phyloP scores from a whole-genome alignment of 164 flowering plant genomes.

The Umbilicus rupestris region DNA sequence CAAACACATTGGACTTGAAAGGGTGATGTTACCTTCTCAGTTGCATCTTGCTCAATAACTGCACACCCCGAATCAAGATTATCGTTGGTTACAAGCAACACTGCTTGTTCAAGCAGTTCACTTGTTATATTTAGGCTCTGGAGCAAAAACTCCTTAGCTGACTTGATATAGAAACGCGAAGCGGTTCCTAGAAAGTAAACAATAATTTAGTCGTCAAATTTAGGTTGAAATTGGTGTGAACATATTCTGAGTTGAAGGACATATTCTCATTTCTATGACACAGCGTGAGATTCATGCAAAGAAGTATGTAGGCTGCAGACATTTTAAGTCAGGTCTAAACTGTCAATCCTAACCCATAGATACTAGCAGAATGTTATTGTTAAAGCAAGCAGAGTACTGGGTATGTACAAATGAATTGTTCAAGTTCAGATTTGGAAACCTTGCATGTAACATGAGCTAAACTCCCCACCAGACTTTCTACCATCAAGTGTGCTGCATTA shows the following conservation, averaged over 20 bases:
- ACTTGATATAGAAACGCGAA: conserved; percentile 68
- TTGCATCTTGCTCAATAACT: conserved; percentile 86
- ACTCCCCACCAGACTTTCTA: conserved; percentile 94
- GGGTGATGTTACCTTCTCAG: conserved; percentile 56
- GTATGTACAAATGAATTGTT: neutral
- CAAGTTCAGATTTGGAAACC: conserved; percentile 28
- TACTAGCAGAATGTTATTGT: neutral
- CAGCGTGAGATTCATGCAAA: neutral
- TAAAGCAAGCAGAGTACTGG: neutral
- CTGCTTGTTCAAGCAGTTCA: conserved; percentile 71
- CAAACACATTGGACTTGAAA: neutral
- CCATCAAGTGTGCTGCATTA: conserved; percentile 96
- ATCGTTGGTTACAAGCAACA: conserved; percentile 84
- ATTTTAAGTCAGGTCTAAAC: neutral
- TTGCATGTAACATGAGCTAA: conserved; percentile 99
- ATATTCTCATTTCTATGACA: neutral
- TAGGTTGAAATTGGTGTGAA: neutral
- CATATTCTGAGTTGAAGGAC: neutral
- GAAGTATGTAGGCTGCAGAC: neutral
- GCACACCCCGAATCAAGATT: conserved; percentile 96
- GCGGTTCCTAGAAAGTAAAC: conserved; percentile 57
- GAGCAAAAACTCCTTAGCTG: conserved; percentile 59
- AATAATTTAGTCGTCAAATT: neutral
- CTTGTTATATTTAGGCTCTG: conserved; percentile 46
- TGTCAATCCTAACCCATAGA: no score